phyloP scores from a whole-genome alignment of 1,139 yeast genomes.

The Nakaseomyces delphensis region DNA sequence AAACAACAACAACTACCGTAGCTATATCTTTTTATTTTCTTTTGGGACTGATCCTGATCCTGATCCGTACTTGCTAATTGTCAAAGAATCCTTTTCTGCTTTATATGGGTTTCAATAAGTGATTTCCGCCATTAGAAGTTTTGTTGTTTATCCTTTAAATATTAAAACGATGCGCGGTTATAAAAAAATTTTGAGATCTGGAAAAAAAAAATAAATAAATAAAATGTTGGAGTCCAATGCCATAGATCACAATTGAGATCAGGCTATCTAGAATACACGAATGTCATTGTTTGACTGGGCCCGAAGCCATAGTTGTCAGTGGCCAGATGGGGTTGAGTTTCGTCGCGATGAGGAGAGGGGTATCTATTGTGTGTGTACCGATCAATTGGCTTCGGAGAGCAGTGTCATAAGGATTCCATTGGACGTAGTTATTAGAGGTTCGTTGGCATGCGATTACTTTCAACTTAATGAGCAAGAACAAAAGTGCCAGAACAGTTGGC shows the following conservation, averaged over 20 bases:
- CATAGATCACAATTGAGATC: neutral
- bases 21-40: no score
- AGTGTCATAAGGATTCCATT: conserved; percentile 35
- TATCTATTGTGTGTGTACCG: conserved; percentile 35
- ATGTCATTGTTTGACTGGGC: conserved; percentile 41
- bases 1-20: no score
- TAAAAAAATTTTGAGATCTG: neutral
- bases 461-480: conserved; percentile 17
- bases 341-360: conserved; percentile 29
- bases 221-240: neutral
- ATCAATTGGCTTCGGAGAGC: conserved; percentile 8
- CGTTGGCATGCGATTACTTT: conserved; percentile 38
- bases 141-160: no score
- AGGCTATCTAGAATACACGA: no score
- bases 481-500: conserved; percentile 31
- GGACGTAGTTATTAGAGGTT: conserved; percentile 35
- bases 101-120: no score
- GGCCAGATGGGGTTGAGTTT: conserved; percentile 33
- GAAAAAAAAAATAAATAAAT: neutral
- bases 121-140: no score
- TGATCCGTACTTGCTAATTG: no score
- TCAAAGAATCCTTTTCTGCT: no score
- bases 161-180: neutral
- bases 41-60: no score
- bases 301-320: conserved; percentile 36